These are phyloP conservation scores for Hericium coralloides DNA, from an alignment of 768 basidiomycete genomes.

Conservation along the genomic window DNA sequence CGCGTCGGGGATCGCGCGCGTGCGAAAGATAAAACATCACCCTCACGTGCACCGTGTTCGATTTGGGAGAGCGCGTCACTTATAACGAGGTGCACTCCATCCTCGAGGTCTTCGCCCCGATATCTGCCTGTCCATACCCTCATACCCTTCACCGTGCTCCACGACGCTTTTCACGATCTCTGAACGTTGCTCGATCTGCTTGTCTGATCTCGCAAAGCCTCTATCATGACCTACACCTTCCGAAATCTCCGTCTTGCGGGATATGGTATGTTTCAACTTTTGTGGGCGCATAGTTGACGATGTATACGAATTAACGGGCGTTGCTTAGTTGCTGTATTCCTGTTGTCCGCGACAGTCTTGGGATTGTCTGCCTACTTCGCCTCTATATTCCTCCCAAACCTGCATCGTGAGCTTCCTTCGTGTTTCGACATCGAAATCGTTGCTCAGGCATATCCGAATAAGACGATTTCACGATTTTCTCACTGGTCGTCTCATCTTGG, in stretches of 20 bases:
- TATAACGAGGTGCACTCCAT: not conserved
- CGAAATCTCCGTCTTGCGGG: constrained; percentile 23
- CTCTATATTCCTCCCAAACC: constrained; percentile 51
- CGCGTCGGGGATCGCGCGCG: not conserved
- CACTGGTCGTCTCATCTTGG: constrained; percentile 12
- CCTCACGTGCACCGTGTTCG: not conserved
- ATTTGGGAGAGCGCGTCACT: not conserved
- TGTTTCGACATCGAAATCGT: not conserved
- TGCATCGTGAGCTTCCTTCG: constrained; percentile 40
- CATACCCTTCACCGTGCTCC: not conserved
- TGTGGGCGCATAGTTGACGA: too few species aligned
- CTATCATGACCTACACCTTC: constrained; percentile 25
- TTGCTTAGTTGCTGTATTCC: constrained; percentile 26
- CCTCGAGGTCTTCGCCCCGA: not conserved
- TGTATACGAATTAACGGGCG: too few species aligned
- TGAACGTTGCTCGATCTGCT: not conserved
- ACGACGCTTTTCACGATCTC: not conserved
- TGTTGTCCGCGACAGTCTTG: constrained; percentile 43
- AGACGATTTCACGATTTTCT: constrained; percentile 14
- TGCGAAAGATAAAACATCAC: not conserved
- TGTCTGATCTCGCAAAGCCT: not conserved
- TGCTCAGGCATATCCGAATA: constrained; percentile 1
- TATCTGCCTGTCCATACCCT: not conserved
- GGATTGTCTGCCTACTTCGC: constrained; percentile 66
- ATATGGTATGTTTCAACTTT: constrained; percentile 17